phyloP scores from a whole-genome alignment of 2,329 filamentous ascomycete species.

The Phyllosticta citriasiana region DNA sequence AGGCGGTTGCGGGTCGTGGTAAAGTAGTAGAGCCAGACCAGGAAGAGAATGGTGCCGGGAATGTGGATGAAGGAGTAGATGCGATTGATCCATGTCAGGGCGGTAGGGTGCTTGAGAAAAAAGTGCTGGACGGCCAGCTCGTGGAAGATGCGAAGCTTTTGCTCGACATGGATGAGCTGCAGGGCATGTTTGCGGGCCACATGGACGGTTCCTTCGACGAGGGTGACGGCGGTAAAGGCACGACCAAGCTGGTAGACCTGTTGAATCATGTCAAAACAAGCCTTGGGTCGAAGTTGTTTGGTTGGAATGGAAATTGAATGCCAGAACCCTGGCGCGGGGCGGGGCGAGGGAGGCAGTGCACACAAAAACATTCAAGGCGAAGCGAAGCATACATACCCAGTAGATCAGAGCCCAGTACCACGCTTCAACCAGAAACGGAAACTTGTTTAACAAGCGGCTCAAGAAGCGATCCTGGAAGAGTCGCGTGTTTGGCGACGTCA shows the following conservation, averaged over 20 bases:
- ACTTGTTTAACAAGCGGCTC: conserved; percentile 53
- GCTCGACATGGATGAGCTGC: conserved; percentile 56
- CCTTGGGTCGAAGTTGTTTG: neutral
- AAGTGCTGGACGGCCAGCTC: conserved; percentile 52
- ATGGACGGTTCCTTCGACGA: conserved; percentile 58
- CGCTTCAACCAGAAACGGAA: conserved; percentile 63
- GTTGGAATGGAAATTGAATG: neutral
- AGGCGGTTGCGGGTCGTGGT: conserved; percentile 52
- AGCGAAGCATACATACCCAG: conserved; percentile 54
- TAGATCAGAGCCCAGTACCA: conserved; percentile 73
- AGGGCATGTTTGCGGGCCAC: conserved; percentile 60
- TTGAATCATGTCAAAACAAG: neutral
- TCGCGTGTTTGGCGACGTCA: conserved; percentile 52
- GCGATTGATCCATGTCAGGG: conserved; percentile 62
- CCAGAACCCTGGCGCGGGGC: neutral
- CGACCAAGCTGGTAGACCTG: conserved; percentile 67
- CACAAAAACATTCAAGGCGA: neutral
- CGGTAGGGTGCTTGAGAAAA: conserved; percentile 43
- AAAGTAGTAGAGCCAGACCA: conserved; percentile 58
- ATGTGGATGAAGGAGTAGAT: conserved; percentile 72
- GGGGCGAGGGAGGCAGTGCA: neutral
- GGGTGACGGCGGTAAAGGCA: conserved; percentile 59
- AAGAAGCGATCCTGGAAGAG: conserved; percentile 51
- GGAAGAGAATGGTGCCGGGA: conserved; percentile 62
- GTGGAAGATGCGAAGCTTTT: conserved; percentile 53